Base-by-base conservation (phyloP, 805 yeast species). In the Candida hispaniensis region DNA sequence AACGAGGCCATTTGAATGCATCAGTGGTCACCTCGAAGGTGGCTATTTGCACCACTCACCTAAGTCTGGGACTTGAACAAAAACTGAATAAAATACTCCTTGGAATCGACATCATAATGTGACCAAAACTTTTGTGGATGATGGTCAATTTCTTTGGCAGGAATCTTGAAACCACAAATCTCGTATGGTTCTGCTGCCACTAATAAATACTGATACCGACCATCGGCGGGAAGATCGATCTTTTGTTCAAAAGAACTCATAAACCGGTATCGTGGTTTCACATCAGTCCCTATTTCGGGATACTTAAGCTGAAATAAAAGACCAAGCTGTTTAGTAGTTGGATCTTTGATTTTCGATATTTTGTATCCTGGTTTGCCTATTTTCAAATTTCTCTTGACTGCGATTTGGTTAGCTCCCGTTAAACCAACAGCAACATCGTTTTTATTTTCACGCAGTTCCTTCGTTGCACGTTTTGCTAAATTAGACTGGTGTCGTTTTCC, bases 111-210 rank as follows among this genome's bases (percentile, higher is more conserved):
- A 52, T 85, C 93, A 76, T 80, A 85, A 51, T 64, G 67, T 48
- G 77, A 71, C 79, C 85, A 80, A 20, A 71, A 66, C 34, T 48
- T 46, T 8, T 49, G 49, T 2, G 47, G 49, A 14, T 47, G 33
- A 24, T 46, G 43, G 41, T 67, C 73, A 9, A 73, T 60, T 14
- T 73, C 71, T 13, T 50, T 61, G 10, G 72, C 63, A 1, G 93
- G 93, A 8, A 91, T 63, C 40, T 81, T 75, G 39, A 88, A 61
- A 1, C 78, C 79, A 7, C 83, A 63, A 40, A 76, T 82, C 42
- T 83, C 88, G 54, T 82, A 91, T 2, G 96, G 96, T 52, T 83
- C 94, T 3, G 78, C 91, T n/a, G 85, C 75, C 0, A 86, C 58
- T 7, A 86, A 74, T 44, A 91, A 47, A 51, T 75, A 86, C 55